These are phyloP conservation scores for Nothophytophthora sp. DNA, from an alignment of 352 stramenopile genomes.

Conservation along the genomic window DNA sequence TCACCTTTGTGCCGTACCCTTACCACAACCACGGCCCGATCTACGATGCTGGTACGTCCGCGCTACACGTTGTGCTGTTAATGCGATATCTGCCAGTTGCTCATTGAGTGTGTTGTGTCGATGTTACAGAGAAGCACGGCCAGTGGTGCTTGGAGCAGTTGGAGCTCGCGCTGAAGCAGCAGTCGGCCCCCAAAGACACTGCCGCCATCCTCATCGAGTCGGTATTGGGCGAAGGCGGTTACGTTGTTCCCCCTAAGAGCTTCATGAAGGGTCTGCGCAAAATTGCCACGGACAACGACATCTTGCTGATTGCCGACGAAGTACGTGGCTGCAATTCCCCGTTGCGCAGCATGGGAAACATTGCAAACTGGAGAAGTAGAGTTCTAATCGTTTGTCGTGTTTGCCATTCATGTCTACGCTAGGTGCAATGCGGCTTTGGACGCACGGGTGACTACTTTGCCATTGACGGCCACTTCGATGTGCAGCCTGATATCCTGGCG, in stretches of 20 bases:
- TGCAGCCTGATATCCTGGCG: constrained; percentile 91
- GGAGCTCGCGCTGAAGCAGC: constrained; percentile 89
- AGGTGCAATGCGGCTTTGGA: constrained; percentile 91
- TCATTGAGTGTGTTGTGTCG: too few species aligned
- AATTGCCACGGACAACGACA: constrained; percentile 92
- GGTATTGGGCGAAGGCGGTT: constrained; percentile 92
- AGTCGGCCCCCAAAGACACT: constrained; percentile 83
- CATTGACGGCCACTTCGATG: constrained; percentile 81
- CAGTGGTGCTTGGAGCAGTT: constrained; percentile 87
- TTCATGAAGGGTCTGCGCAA: constrained; percentile 92
- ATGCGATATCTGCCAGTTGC: background rate
- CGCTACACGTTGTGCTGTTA: constrained; percentile 1
- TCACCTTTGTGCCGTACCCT: constrained; percentile 88
- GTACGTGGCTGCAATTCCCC: too few species aligned
- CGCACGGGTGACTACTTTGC: constrained; percentile 89
- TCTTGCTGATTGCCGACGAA: constrained; percentile 94
- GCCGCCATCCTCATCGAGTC: constrained; percentile 93
- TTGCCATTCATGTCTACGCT: too few species aligned
- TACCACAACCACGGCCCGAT: constrained; percentile 86
- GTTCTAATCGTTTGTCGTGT: too few species aligned
- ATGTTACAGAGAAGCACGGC: constrained; percentile 58
- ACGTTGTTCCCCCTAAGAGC: constrained; percentile 88
- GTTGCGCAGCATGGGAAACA: too few species aligned
- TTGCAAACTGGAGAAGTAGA: too few species aligned
- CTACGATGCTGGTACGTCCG: constrained; percentile 58